These are phyloP conservation scores for Ceratocystiopsis minuta DNA, from an alignment of 2,329 filamentous ascomycete species.

Conservation along the genomic window DNA sequence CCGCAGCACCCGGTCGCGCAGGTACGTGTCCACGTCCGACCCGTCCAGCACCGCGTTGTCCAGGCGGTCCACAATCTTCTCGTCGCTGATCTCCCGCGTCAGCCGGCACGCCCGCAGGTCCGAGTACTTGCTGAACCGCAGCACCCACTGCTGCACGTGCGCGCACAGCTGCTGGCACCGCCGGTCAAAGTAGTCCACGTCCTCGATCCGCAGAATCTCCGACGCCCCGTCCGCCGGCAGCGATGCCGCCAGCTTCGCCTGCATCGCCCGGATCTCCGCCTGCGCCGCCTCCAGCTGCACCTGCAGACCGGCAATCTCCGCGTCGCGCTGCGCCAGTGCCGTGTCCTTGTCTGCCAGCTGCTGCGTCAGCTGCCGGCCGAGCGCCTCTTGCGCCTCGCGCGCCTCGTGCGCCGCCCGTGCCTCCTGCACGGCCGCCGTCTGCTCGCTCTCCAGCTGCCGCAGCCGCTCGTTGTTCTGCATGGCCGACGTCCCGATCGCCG, in stretches of 20 bases:
- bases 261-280: constrained; percentile 38
- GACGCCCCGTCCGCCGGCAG: constrained; percentile 34
- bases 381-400: constrained; percentile 44
- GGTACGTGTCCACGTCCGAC: constrained; percentile 75
- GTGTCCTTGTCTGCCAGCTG: constrained; percentile 3
- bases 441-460: constrained; percentile 46
- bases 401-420: constrained; percentile 49
- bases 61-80: constrained; percentile 83
- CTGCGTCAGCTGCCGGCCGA: constrained; percentile 23
- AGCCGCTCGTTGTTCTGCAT: constrained; percentile 59
- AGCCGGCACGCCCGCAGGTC: constrained; percentile 76
- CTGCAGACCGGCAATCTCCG: constrained; percentile 62
- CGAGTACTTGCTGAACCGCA: constrained; percentile 95
- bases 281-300: constrained; percentile 60
- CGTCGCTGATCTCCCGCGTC: constrained; percentile 70
- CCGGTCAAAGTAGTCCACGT: constrained; percentile 90
- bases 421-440: constrained; percentile 49
- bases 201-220: constrained; percentile 59
- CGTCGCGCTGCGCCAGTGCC: constrained; percentile 61
- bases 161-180: constrained; percentile 90
- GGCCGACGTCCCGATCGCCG: constrained; percentile 60
- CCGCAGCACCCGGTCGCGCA: constrained; percentile 71
- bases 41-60: constrained; percentile 92
- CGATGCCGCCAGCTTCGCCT: constrained; percentile 37
- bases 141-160: constrained; percentile 92